A percentile compares a stretch with the other conserved stretches of the same genome.
phyloP scores from a whole-genome alignment of 1,284 basidiomycete genomes.

The Pseudomicrostroma phylloplanum region DNA sequence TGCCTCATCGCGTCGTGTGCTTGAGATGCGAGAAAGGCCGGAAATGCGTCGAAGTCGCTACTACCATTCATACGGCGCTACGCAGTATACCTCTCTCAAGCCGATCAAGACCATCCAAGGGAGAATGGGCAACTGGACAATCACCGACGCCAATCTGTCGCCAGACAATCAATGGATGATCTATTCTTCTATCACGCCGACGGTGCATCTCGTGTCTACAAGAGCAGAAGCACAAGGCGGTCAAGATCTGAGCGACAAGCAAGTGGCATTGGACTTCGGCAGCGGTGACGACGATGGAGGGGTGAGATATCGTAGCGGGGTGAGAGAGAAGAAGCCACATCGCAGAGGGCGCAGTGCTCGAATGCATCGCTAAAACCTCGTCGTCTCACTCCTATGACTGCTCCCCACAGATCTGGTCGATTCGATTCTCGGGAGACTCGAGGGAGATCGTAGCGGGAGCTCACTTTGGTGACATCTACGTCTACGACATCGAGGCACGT shows the following conservation, averaged over 20 bases:
- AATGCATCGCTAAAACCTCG: background rate
- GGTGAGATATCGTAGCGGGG: constrained; percentile 39
- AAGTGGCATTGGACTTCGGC: constrained; percentile 49
- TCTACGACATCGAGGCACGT: constrained; percentile 73
- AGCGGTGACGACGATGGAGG: constrained; percentile 49
- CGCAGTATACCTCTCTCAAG: constrained; percentile 38
- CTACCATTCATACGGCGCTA: background rate
- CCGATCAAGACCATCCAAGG: constrained; percentile 45
- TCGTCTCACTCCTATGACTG: background rate
- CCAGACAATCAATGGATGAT: constrained; percentile 91
- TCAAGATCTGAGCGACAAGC: constrained; percentile 23
- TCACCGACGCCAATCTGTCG: constrained; percentile 75
- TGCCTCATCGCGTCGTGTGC: constrained; percentile 11
- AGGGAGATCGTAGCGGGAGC: constrained; percentile 71
- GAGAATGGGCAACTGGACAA: constrained; percentile 41
- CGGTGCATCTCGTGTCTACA: constrained; percentile 83
- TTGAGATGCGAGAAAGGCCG: constrained; percentile 3
- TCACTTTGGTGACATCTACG: constrained; percentile 65
- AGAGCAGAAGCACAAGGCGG: constrained; percentile 44
- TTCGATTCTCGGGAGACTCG: constrained; percentile 90
- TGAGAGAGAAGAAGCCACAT: constrained; percentile 21
- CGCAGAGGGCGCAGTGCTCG: background rate
- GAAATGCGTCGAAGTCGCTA: background rate
- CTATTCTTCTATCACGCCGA: constrained; percentile 57
- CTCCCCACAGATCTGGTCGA: constrained; percentile 67